These are phyloP conservation scores for Agaricales sp. DNA, from an alignment of 1,284 basidiomycete species.

Conservation along the genomic window DNA sequence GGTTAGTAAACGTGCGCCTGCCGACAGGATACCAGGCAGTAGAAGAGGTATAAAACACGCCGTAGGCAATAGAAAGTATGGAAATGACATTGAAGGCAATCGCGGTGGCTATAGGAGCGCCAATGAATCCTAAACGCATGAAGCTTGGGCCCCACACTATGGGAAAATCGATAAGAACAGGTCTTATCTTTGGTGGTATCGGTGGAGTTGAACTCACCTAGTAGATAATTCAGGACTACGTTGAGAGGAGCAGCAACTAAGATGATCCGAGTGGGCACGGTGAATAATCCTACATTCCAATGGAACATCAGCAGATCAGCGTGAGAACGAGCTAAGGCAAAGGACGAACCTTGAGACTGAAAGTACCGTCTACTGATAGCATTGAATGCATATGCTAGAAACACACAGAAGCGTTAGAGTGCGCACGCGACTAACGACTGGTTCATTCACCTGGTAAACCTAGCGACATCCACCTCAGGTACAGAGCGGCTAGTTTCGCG, in stretches of 20 bases:
- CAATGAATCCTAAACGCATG: constrained; percentile 82
- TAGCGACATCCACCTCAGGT: constrained; percentile 69
- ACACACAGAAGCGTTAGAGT: neutral
- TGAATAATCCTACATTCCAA: constrained; percentile 53
- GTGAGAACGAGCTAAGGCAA: neutral
- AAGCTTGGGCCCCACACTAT: constrained; percentile 76
- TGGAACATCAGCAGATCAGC: neutral
- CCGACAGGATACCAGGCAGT: constrained; percentile 83
- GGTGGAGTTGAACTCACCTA: constrained; percentile 37
- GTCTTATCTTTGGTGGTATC: neutral
- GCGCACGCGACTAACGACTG: neutral
- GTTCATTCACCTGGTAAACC: constrained; percentile 58
- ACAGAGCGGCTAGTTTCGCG: constrained; percentile 66
- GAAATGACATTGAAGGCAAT: constrained; percentile 84
- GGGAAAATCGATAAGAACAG: constrained; percentile 3
- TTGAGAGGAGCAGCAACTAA: constrained; percentile 84
- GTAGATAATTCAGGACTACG: constrained; percentile 71
- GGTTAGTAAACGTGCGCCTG: constrained; percentile 52
- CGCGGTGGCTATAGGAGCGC: constrained; percentile 86
- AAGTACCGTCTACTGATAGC: constrained; percentile 75
- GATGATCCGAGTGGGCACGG: constrained; percentile 81
- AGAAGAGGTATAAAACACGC: constrained; percentile 60
- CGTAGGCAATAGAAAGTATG: constrained; percentile 61
- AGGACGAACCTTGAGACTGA: constrained; percentile 64
- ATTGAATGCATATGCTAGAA: constrained; percentile 71